These are phyloP conservation scores for Debaryomyces subglobosus DNA, from an alignment of 1,139 yeast genomes.

Conservation along the genomic window DNA sequence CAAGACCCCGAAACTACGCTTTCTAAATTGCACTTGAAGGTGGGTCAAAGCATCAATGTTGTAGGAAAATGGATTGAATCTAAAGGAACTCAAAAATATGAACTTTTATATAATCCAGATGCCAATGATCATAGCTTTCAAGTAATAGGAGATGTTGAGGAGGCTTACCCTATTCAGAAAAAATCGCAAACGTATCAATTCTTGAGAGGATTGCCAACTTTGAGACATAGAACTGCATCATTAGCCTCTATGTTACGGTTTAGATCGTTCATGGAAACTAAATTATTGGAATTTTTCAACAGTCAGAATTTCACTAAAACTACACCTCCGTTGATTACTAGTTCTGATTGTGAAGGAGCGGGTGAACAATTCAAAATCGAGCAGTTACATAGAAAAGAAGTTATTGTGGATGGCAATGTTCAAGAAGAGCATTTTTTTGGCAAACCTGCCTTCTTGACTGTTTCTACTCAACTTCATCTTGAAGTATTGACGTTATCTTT, in stretches of 20 bases:
- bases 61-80: constrained; percentile 39
- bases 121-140: constrained; percentile 24
- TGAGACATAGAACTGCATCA: constrained; percentile 73
- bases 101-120: constrained; percentile 31
- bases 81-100: constrained; percentile 36
- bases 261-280: constrained; percentile 66
- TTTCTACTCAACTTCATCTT: constrained; percentile 88
- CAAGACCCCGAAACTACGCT: constrained; percentile 38
- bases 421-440: constrained; percentile 59
- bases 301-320: constrained; percentile 65
- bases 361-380: constrained; percentile 80
- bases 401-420: constrained; percentile 17
- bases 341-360: constrained; percentile 97
- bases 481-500: constrained; percentile 80
- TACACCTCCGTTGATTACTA: constrained; percentile 81
- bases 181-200: constrained; percentile 68
- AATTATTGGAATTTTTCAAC: constrained; percentile 58
- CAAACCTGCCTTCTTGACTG: constrained; percentile 71
- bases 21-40: constrained; percentile 48
- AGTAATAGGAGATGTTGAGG: constrained; percentile 57
- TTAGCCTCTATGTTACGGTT: constrained; percentile 69
- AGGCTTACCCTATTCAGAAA: constrained; percentile 80
- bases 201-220: constrained; percentile 69
- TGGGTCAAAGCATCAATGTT: constrained; percentile 45
- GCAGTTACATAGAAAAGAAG: constrained; percentile 23